Base-by-base conservation (phyloP, 148 eudicot genomes). In the Chenopodium berlandieri region DNA sequence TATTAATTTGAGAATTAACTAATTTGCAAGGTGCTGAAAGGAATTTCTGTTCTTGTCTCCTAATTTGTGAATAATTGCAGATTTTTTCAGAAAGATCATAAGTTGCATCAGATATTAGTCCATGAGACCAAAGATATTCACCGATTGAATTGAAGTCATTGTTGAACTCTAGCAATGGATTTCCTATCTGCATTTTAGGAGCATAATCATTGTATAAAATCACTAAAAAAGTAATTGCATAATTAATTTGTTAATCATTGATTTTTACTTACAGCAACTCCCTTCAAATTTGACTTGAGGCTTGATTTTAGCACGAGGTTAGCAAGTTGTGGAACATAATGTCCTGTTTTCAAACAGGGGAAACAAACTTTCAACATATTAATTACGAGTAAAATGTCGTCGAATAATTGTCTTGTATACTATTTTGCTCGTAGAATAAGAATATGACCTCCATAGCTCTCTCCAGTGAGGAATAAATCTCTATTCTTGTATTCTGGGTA, bases 291-390 rank as follows among this genome's bases (percentile, higher is more conserved):
- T 67, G 88, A 78, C 84, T 88, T 85, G 34, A 78, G 80, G 84
- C 83, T 90, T 34, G 89, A 87, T 62, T 83, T 82, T 32, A 90
- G 34, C 22, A 91, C 83, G 67, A 88, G 82, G n/a, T 85, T 77
- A 31, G 97, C 97, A 68, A 95, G 91, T 70, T 92, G 94, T 80
- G 98, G 97, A 74, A 92, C 91, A 82, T 92, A 93, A 85, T 95
- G 98, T 70, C 98, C 97, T 95, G 91, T 84, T 52, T 54, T 62
- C 14, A 80, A 80, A 85, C 63, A 34, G 27, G n/a, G 37, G 62
- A 77, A 40, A 40, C 27, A 44, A 48, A 20, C 64, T 71, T 31
- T 44, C 60, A 40, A 34, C 1, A n/a, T 37, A 4, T 7, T 52
- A 56, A 56, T 56, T 56, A 0, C 54, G 16, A 13, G 54, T 48